phyloP scores from a whole-genome alignment of 306 rosid genomes.

The Erythrophleum fordii region DNA sequence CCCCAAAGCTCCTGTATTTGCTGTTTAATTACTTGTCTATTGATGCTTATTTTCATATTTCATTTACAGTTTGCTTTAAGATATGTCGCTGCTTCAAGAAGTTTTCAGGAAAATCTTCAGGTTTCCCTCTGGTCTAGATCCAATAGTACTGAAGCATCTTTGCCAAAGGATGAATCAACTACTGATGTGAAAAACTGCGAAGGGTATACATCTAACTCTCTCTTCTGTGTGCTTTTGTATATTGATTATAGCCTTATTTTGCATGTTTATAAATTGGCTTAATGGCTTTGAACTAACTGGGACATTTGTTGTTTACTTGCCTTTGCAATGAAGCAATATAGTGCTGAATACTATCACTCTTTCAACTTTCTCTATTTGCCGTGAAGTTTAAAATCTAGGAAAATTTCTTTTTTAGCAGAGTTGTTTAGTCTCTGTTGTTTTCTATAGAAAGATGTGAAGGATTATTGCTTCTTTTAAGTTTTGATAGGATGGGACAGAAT shows the following conservation, averaged over 20 bases:
- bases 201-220: conserved; percentile 54
- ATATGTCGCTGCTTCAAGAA: conserved; percentile 51
- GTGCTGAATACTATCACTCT: background rate
- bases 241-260: conserved; percentile 17
- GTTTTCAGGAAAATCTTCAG: conserved; percentile 52
- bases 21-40: conserved; percentile 12
- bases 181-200: conserved; percentile 37
- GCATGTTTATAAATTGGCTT: conserved; percentile 22
- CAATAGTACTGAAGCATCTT: conserved; percentile 55
- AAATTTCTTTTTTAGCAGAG: background rate
- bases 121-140: conserved; percentile 53
- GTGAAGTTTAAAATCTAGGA: conserved; percentile 11
- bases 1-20: background rate
- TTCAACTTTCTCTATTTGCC: background rate
- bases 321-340: conserved; percentile 7
- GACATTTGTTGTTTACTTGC: background rate
- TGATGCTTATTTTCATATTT: conserved; percentile 15
- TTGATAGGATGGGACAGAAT: background rate
- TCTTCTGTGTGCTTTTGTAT: conserved; percentile 26
- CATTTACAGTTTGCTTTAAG: conserved; percentile 61
- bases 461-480: background rate
- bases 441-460: conserved; percentile 18
- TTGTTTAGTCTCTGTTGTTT: conserved; percentile 24
- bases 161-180: conserved; percentile 54
- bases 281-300: conserved; percentile 11